Percentiles rank a stretch among this genome's conserved stretches.
These are phyloP conservation scores for Blastomyces emzantsi DNA, from an alignment of 2,329 filamentous ascomycete genomes.

Conservation along the genomic window DNA sequence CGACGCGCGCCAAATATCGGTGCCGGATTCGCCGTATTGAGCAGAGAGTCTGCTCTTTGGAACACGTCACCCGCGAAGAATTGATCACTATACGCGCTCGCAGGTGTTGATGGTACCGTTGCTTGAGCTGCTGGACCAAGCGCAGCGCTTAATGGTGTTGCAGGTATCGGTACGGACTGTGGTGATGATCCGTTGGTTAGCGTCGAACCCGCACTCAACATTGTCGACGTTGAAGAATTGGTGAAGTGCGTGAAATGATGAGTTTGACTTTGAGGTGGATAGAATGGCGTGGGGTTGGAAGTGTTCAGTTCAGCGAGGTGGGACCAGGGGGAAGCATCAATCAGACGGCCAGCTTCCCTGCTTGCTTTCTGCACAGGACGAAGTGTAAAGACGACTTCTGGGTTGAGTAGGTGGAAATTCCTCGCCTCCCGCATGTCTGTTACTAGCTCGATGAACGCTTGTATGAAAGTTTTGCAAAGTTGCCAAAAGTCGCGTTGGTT, in stretches of 20 bases:
- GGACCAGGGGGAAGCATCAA: slow-evolving; percentile 57
- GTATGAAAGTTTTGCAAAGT: slow-evolving; percentile 55
- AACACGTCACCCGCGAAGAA: slow-evolving; percentile 44
- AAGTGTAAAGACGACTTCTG: slow-evolving; percentile 64
- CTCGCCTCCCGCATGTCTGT: slow-evolving; percentile 40
- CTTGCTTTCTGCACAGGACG: slow-evolving; percentile 73
- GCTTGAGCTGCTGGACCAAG: slow-evolving; percentile 71
- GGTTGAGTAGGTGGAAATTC: slow-evolving; percentile 43
- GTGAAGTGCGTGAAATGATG: slow-evolving; percentile 21
- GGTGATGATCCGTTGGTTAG: slow-evolving; percentile 29
- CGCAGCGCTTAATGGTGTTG: slow-evolving; percentile 82
- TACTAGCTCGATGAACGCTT: slow-evolving; percentile 41
- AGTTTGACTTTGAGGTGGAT: slow-evolving; percentile 20
- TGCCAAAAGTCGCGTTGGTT: slow-evolving; percentile 54
- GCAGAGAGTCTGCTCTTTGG: slow-evolving; percentile 40
- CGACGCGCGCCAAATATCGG: slow-evolving; percentile 36
- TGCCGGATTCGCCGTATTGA: slow-evolving; percentile 36
- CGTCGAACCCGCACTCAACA: slow-evolving; percentile 8
- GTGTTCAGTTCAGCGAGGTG: slow-evolving; percentile 41
- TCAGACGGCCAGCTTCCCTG: slow-evolving; percentile 68
- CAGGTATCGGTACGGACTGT: slow-evolving; percentile 56
- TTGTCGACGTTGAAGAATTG: slow-evolving; percentile 22
- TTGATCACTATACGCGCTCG: slow-evolving; percentile 40
- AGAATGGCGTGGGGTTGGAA: slow-evolving; percentile 25
- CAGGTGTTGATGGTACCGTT: slow-evolving; percentile 60